phyloP scores from a whole-genome alignment of 1,284 basidiomycete genomes.

The Heterobasidion annosum region DNA sequence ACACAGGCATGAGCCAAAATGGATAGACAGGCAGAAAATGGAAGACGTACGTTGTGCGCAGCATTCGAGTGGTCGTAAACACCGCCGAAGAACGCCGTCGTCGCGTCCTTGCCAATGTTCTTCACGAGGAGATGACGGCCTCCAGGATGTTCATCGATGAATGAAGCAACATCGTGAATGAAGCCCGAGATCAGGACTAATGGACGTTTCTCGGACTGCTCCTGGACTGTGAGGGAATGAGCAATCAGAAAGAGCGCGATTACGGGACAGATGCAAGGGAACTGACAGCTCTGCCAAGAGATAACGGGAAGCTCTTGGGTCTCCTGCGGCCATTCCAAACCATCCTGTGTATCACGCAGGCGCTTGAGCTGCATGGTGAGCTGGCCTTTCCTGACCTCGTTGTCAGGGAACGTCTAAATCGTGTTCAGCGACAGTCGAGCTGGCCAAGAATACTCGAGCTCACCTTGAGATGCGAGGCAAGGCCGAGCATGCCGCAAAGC shows the following conservation, averaged over 20 bases:
- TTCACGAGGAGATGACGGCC: slow-evolving; percentile 62
- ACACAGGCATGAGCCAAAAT: neutral
- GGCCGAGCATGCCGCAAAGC: slow-evolving; percentile 52
- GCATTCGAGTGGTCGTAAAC: slow-evolving; percentile 93
- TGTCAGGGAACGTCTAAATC: slow-evolving; percentile 72
- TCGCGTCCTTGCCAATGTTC: slow-evolving; percentile 74
- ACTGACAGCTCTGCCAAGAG: slow-evolving; percentile 79
- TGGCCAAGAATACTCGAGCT: neutral
- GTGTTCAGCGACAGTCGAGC: neutral
- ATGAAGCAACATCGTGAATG: slow-evolving; percentile 85
- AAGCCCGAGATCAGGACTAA: slow-evolving; percentile 82
- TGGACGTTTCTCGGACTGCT: slow-evolving; percentile 68
- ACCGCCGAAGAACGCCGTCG: slow-evolving; percentile 90
- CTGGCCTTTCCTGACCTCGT: slow-evolving; percentile 88
- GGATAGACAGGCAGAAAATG: neutral
- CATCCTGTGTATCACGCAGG: slow-evolving; percentile 63
- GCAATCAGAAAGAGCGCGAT: slow-evolving; percentile 4
- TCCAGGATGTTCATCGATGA: slow-evolving; percentile 87
- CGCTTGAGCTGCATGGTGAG: slow-evolving; percentile 90
- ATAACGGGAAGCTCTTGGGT: slow-evolving; percentile 73
- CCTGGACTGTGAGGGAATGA: slow-evolving; percentile 44
- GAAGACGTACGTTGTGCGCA: slow-evolving; percentile 65
- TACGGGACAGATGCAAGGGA: neutral
- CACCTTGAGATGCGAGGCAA: slow-evolving; percentile 82
- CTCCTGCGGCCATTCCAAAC: slow-evolving; percentile 73